phyloP scores from a whole-genome alignment of 805 yeast species.

The Lipomyces kockii region DNA sequence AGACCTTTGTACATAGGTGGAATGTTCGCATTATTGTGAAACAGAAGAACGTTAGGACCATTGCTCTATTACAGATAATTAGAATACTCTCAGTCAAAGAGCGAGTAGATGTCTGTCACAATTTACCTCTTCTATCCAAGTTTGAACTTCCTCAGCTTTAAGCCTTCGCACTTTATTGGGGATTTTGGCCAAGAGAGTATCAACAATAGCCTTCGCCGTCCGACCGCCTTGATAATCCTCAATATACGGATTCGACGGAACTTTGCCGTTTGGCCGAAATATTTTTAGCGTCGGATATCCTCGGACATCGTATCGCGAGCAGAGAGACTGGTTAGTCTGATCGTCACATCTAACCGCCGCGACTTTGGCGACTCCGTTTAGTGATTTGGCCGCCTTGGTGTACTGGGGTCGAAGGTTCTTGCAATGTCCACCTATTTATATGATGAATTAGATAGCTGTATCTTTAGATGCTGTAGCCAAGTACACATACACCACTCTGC shows the following conservation, averaged over 20 bases:
- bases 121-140: constrained; percentile 17
- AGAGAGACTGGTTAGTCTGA: constrained; percentile 65
- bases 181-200: constrained; percentile 50
- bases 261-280: constrained; percentile 72
- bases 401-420: constrained; percentile 67
- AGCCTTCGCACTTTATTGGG: constrained; percentile 23
- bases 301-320: constrained; percentile 64
- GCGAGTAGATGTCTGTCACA: background rate
- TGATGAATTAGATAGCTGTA: background rate
- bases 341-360: constrained; percentile 89
- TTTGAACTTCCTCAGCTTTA: constrained; percentile 10
- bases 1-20: constrained; percentile 65
- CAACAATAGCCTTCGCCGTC: constrained; percentile 57
- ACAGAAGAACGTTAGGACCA: constrained; percentile 24
- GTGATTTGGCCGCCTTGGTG: constrained; percentile 63
- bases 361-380: constrained; percentile 55
- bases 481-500: constrained; percentile 76
- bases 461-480: background rate
- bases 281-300: constrained; percentile 87
- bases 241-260: constrained; percentile 39
- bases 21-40: constrained; percentile 47
- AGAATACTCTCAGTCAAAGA: background rate
- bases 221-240: constrained; percentile 48
- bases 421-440: constrained; percentile 74
- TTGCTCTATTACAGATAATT: constrained; percentile 11